Evolutionary conservation across 305 asterid genomes (phyloP), one percentile per base, ranked within the genome.

Genomic region (Fraxinus albicans): DNA sequence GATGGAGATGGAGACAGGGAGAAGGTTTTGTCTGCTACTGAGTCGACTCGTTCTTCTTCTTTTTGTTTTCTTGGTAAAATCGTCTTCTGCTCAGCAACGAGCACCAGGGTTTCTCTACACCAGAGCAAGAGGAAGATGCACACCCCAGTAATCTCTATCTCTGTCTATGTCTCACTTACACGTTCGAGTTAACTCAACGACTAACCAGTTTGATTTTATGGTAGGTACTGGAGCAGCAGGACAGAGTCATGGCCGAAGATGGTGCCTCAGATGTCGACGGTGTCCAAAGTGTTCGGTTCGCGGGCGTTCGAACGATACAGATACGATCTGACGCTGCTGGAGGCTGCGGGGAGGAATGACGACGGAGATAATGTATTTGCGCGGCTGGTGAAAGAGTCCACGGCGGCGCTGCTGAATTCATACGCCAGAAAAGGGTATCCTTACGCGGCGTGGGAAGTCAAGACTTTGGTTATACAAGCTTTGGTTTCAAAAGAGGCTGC

Each of bases 161-260:
- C 27, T 42, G 47, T 9, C 47, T 40, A 40, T 40, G 36, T 35
- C 27, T 67, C 36, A 47, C 50, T 31, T 13, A 4, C 5, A 25
- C 33, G 70, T 19, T 13, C 12, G 55, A 35, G 27, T 70, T 33
- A 25, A 25, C 65, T 15, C 73, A 55, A 42, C 19, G 27, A 40
- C 21, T 10, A 9, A 40, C 34, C 8, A 2, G 36, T 65, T 42
- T 73, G 47, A 17, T 34, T 60, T 42, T 4, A 33, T 58, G 38
- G 58, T 84, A 93, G 97, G 89, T 93, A 93, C 25, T 95, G 98
- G 98, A 93, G 97, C 86, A 91, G 97, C 88, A 85, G 93, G 89
- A 80, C 83, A 10, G 98, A 91, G 79, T 72, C 93, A 10, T 95
- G 98, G 98, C 98, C 98, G 63, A 95, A 81, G 80, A 95, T 95